These are phyloP conservation scores for Poterioochromonas sp. DNA, from an alignment of 352 stramenopile genomes.

Conservation along the genomic window DNA sequence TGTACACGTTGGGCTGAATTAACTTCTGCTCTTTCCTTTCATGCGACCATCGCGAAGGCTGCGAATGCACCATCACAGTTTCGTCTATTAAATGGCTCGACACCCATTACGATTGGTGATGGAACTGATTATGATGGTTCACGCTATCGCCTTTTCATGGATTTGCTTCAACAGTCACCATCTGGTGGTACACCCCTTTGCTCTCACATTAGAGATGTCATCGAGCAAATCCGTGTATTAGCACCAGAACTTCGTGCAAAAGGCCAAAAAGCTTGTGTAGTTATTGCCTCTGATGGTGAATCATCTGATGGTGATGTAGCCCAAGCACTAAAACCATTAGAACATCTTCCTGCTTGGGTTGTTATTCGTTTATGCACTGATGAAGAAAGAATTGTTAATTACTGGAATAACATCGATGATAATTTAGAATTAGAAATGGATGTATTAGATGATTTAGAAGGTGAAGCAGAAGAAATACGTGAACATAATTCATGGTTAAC, in stretches of 20 bases:
- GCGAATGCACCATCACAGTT: constrained; percentile 11
- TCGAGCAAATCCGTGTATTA: not conserved
- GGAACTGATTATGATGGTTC: not conserved
- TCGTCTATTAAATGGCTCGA: not conserved
- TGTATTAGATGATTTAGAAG: constrained; percentile 57
- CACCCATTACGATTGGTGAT: not conserved
- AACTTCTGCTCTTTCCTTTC: not conserved
- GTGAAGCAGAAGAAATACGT: constrained; percentile 54
- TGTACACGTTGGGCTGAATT: constrained; percentile 23
- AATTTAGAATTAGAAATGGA: constrained; percentile 57
- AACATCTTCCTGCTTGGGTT: constrained; percentile 51
- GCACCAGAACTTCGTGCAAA: not conserved
- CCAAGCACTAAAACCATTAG: not conserved
- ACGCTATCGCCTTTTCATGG: not conserved
- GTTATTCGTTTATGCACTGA: constrained; percentile 61
- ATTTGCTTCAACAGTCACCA: not conserved
- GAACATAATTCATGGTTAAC: constrained; percentile 53
- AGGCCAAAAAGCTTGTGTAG: constrained; percentile 18
- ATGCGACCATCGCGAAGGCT: not conserved
- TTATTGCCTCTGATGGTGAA: constrained; percentile 36
- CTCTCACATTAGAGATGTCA: constrained; percentile 12
- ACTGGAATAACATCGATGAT: constrained; percentile 58
- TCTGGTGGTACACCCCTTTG: constrained; percentile 34
- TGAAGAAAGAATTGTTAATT: constrained; percentile 54
- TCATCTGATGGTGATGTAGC: constrained; percentile 32